Conservation (phyloP, 2,329 filamentous ascomycete species). For the Amauroascus verrucosus region DNA sequence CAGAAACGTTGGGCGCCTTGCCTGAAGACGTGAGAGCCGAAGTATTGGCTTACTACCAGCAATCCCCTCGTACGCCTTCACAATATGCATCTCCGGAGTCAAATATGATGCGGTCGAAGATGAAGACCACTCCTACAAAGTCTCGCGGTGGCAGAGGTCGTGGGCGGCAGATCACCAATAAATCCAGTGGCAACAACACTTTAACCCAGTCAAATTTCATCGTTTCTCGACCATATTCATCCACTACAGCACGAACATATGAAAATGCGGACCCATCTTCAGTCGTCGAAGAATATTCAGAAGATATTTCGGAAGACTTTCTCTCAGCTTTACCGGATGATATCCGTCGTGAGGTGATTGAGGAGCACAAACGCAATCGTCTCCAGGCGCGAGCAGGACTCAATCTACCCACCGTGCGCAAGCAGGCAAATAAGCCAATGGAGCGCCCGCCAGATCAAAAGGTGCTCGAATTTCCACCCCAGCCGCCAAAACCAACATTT, state of each 20-base stretch:
- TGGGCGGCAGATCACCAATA: slow-evolving; percentile 42
- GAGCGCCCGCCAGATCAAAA: slow-evolving; percentile 26
- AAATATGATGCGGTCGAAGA: slow-evolving; percentile 25
- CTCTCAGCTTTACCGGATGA: slow-evolving; percentile 75
- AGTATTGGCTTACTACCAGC: slow-evolving; percentile 60
- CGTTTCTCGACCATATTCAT: slow-evolving; percentile 22
- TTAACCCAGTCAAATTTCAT: slow-evolving; percentile 67
- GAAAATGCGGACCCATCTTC: slow-evolving; percentile 17
- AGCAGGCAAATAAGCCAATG: neutral
- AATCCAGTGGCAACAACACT: slow-evolving; percentile 46
- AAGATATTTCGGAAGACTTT: slow-evolving; percentile 56
- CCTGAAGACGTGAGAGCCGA: slow-evolving; percentile 80
- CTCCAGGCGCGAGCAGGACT: slow-evolving; percentile 48
- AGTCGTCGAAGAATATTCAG: slow-evolving; percentile 19
- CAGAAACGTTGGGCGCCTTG: slow-evolving; percentile 69
- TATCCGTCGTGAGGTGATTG: slow-evolving; percentile 64
- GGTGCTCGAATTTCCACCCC: slow-evolving; percentile 40
- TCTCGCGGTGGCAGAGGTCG: slow-evolving; percentile 42
- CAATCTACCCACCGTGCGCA: slow-evolving; percentile 24
- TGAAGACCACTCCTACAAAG: slow-evolving; percentile 56
- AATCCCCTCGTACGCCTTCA: slow-evolving; percentile 31
- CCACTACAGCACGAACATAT: slow-evolving; percentile 12
- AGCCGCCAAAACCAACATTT: slow-evolving; percentile 49
- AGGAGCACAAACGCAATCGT: slow-evolving; percentile 56
- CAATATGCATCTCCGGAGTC: slow-evolving; percentile 35